Evolutionary conservation across 2,329 filamentous ascomycete genomes (phyloP).

Genomic region (Podosphaera leucotricha): DNA sequence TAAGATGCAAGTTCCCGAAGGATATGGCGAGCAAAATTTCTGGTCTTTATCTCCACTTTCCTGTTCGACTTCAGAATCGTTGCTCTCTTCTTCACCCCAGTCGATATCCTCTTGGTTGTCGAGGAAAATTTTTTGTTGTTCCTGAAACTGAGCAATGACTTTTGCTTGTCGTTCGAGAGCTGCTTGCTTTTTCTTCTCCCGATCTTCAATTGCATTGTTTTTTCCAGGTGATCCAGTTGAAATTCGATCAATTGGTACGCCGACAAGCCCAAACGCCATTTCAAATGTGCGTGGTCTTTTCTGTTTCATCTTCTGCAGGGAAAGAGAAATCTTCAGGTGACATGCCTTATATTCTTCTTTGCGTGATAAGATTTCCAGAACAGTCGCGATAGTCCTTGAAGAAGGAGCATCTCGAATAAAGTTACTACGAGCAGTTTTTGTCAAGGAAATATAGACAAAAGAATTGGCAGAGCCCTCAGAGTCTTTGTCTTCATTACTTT

Average conservation of each 20-base stretch:
- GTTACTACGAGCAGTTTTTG: constrained; percentile 35
- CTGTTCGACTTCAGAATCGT: constrained; percentile 29
- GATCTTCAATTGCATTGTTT: constrained; percentile 32
- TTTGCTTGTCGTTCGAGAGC: constrained; percentile 73
- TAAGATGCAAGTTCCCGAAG: constrained; percentile 76
- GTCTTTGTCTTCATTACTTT: constrained; percentile 29
- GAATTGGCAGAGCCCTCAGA: constrained; percentile 29
- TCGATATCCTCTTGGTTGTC: constrained; percentile 70
- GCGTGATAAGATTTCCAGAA: constrained; percentile 35
- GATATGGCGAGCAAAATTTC: constrained; percentile 70
- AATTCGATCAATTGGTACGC: constrained; percentile 52
- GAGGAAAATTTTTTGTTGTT: constrained; percentile 89
- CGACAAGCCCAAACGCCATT: constrained; percentile 36
- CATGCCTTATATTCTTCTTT: constrained; percentile 62
- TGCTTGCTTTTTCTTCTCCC: constrained; percentile 70
- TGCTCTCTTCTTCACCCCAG: constrained; percentile 66
- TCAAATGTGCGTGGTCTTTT: constrained; percentile 55
- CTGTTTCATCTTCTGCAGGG: constrained; percentile 67
- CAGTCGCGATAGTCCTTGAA: constrained; percentile 37
- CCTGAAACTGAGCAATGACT: constrained; percentile 95
- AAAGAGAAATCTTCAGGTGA: constrained; percentile 61
- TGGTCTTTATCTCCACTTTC: constrained; percentile 37
- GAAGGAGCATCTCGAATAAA: constrained; percentile 31
- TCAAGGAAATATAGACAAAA: constrained; percentile 50
- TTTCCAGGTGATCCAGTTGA: constrained; percentile 63